A percentile compares a stretch with the other conserved stretches of the same genome.
Conservation (phyloP, 1,284 basidiomycete genomes). For the Heterobasidion occidentale region DNA sequence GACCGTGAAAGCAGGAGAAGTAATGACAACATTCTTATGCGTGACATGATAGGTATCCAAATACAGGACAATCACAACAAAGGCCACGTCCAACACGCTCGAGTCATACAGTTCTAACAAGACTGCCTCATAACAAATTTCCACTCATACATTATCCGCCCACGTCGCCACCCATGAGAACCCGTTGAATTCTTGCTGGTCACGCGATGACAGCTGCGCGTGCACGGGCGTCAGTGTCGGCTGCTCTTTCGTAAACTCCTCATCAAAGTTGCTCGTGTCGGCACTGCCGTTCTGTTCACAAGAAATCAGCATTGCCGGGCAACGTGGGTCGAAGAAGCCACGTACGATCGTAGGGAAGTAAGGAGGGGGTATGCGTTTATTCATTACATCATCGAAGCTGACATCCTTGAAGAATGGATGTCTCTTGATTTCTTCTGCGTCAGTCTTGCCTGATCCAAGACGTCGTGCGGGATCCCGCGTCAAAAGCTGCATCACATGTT, state of each 20-base stretch:
- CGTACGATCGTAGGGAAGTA: conserved; percentile 95
- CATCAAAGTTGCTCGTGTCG: conserved; percentile 88
- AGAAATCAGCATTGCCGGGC: conserved; percentile 10
- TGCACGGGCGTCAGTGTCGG: conserved; percentile 98
- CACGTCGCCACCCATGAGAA: conserved; percentile 77
- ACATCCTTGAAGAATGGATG: conserved; percentile 99
- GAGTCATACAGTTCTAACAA: not conserved
- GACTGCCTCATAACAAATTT: conserved; percentile 19
- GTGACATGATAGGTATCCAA: conserved; percentile 34
- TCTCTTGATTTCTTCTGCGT: conserved; percentile 96
- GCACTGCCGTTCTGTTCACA: conserved; percentile 61
- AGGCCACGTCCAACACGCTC: not conserved
- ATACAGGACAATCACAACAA: conserved; percentile 34
- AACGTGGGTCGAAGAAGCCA: conserved; percentile 6
- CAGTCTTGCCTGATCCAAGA: conserved; percentile 89
- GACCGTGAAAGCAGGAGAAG: not conserved
- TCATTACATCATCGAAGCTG: conserved; percentile 90
- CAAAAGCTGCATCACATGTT: conserved; percentile 43
- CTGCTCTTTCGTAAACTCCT: conserved; percentile 95
- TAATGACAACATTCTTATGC: not conserved
- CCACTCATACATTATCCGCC: conserved; percentile 11
- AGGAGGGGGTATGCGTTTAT: conserved; percentile 95
- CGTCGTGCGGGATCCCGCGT: conserved; percentile 91
- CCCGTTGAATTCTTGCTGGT: conserved; percentile 93
- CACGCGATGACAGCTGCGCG: conserved; percentile 84